phyloP scores from a whole-genome alignment of 495 filamentous ascomycete genomes.

The Clohesyomyces aquaticus region DNA sequence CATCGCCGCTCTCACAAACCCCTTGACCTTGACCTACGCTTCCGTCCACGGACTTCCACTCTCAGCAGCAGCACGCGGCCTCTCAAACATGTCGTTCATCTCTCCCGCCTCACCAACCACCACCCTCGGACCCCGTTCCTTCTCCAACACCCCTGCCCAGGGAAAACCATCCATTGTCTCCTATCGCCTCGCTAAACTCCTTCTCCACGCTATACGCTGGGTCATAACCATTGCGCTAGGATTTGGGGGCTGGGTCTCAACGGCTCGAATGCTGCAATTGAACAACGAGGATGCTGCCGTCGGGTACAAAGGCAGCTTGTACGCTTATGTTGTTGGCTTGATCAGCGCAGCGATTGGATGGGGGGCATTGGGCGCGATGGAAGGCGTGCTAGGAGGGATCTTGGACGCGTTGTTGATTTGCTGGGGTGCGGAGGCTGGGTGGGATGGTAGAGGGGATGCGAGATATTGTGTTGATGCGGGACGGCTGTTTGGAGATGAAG shows the following conservation, averaged over 20 bases:
- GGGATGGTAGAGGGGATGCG: slow-evolving; percentile 66
- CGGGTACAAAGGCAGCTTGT: slow-evolving; percentile 76
- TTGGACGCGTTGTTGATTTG: slow-evolving; percentile 91
- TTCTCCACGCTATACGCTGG: slow-evolving; percentile 85
- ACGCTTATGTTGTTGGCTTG: slow-evolving; percentile 92
- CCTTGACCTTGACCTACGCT: slow-evolving; percentile 86
- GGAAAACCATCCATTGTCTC: slow-evolving; percentile 57
- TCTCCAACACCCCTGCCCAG: slow-evolving; percentile 53
- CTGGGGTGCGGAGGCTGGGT: slow-evolving; percentile 85
- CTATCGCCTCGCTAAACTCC: slow-evolving; percentile 87
- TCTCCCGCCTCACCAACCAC: slow-evolving; percentile 61
- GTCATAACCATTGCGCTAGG: slow-evolving; percentile 88
- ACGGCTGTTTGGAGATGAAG: slow-evolving; percentile 70
- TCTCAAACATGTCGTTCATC: slow-evolving; percentile 78
- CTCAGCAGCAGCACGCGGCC: slow-evolving; percentile 69
- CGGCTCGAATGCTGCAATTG: slow-evolving; percentile 70
- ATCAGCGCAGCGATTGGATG: slow-evolving; percentile 93
- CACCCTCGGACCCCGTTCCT: slow-evolving; percentile 62
- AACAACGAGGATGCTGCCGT: slow-evolving; percentile 39
- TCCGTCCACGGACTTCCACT: slow-evolving; percentile 91
- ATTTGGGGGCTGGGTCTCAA: slow-evolving; percentile 97
- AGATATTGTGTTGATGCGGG: slow-evolving; percentile 86
- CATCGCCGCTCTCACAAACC: slow-evolving; percentile 82
- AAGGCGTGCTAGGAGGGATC: slow-evolving; percentile 88
- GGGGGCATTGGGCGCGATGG: slow-evolving; percentile 92